Conservation (phyloP, 371 early-diverging fungal genomes). For the Mortierella sp. region DNA sequence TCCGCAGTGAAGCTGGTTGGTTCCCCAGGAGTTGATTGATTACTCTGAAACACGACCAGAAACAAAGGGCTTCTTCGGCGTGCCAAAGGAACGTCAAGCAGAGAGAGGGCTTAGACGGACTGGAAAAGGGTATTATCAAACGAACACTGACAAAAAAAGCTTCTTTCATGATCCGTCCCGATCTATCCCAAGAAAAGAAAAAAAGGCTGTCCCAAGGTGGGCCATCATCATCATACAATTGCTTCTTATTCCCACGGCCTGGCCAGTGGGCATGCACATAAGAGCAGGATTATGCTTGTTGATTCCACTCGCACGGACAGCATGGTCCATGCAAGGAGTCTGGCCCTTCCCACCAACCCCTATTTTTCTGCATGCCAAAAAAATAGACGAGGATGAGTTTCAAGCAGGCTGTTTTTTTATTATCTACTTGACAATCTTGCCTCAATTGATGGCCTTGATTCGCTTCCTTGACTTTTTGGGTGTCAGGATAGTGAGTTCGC, state of each 20-base stretch:
- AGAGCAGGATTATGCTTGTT: not conserved
- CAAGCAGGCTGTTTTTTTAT: not conserved
- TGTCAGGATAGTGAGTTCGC: slow-evolving; percentile 3
- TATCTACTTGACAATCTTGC: not conserved
- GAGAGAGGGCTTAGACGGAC: not conserved
- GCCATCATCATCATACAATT: not conserved
- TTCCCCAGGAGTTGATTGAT: not conserved
- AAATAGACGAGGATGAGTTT: not conserved
- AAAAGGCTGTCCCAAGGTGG: not conserved
- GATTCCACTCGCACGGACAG: not conserved
- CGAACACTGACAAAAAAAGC: not conserved
- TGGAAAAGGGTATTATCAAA: not conserved
- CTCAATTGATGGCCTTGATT: not conserved
- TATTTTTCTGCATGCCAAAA: not conserved
- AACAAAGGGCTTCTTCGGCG: not conserved
- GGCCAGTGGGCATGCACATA: not conserved
- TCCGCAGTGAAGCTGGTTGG: not conserved
- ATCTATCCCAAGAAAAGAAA: not conserved
- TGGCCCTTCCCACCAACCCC: not conserved
- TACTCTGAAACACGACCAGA: not conserved
- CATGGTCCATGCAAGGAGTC: not conserved
- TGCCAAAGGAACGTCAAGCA: not conserved
- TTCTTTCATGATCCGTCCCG: not conserved
- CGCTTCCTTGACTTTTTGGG: not conserved
- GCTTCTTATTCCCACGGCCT: not conserved